Base-by-base conservation (phyloP, 1,139 yeast species). In the Yamadazyma triangularis region DNA sequence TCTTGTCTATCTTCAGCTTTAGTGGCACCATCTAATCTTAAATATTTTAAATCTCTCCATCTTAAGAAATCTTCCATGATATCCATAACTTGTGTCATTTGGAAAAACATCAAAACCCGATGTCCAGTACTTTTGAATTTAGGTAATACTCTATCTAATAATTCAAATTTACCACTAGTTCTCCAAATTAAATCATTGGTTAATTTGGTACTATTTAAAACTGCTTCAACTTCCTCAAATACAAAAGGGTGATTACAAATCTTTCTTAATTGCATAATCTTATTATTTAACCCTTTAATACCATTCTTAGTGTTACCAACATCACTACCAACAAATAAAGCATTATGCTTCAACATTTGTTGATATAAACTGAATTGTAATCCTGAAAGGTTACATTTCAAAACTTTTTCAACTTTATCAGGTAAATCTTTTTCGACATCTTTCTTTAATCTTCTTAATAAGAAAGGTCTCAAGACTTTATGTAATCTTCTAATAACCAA, bases 201-300 rank as follows among this genome's bases (percentile, higher is more conserved):
- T 43, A 73, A 77, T 34, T 69, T 69, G 0, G 73, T 60, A 13
- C 97, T 96, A 51, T 89, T 87, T 31, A 91, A 76, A 41, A 86
- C 69, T 39, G 79, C 77, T 60, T 91, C 98, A 28, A 91, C 95
- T 45, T 88, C 97, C 52, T 86, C 96, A 58, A 87, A 91, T 11
- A 91, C 97, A 64, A 83, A 91, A 1, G 98, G 98, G 65, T 91
- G 98, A 55, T 91, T 91, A 65, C 97, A 91, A 45, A 91, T 88
- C 58, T 91, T 91, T 49, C 96, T 77, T 58, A 91, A 70, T 60
- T 91, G 98, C 98, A 91, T 91, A 34, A 91, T 77, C 52, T 88
- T 88, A 51, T 88, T 87, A 53, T 88, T 87, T 47, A 87, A 79
- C 36, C 95, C 89, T 64, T 89, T 86, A 38, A 89, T 73, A 18